Percentiles rank a stretch among this genome's conserved stretches.
Conservation (phyloP, 2,329 filamentous ascomycete genomes). For the Coniochaeta ligniaria region DNA sequence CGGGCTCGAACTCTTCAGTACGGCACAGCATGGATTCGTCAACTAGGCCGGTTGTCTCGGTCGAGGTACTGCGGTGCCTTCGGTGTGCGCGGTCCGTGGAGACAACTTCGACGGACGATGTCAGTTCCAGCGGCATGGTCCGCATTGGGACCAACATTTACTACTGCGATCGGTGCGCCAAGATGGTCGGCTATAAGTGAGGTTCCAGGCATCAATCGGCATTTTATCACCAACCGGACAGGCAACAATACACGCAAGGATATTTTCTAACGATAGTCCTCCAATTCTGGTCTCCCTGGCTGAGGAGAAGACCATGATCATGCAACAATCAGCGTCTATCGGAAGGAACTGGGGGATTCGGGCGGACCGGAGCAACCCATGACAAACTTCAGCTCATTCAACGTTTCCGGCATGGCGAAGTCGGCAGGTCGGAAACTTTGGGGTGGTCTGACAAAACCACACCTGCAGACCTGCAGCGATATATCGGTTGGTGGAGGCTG, state of each 20-base stretch:
- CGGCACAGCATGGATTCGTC: constrained; percentile 43
- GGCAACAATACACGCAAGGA: constrained; percentile 3
- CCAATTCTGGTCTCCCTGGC: not conserved
- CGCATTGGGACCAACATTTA: constrained; percentile 59
- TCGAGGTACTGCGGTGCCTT: constrained; percentile 56
- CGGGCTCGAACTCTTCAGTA: constrained; percentile 20
- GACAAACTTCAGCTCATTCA: not conserved
- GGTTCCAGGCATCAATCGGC: not conserved
- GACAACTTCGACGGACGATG: constrained; percentile 53
- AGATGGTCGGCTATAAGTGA: constrained; percentile 55
- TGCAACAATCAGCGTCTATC: not conserved
- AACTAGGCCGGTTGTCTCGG: constrained; percentile 39
- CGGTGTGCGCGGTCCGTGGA: constrained; percentile 54
- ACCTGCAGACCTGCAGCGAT: not conserved
- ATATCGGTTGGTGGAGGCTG: not conserved
- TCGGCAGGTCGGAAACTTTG: not conserved
- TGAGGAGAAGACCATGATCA: not conserved
- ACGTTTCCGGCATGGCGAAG: not conserved
- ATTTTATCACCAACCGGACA: not conserved
- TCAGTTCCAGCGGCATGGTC: constrained; percentile 53
- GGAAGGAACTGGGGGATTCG: not conserved
- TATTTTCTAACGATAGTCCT: not conserved
- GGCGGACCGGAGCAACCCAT: not conserved
- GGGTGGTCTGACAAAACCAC: not conserved
- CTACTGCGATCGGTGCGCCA: constrained; percentile 58